Conservation (phyloP, 148 eudicot genomes). For the Vaccinium corymbosum region DNA sequence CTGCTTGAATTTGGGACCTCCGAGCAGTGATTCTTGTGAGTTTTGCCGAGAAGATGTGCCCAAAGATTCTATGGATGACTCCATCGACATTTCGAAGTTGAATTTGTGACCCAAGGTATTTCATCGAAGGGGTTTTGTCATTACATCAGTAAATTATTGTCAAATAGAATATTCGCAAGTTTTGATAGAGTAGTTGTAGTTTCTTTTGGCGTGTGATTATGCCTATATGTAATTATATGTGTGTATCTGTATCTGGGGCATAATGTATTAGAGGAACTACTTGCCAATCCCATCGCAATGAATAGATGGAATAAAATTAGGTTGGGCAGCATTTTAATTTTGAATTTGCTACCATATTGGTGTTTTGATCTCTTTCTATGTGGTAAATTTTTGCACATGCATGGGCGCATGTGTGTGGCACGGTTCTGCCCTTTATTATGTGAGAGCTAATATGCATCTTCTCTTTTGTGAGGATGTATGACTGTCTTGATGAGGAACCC, state of each 20-base stretch:
- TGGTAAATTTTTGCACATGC: neutral
- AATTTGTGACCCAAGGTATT: slow-evolving; percentile 24
- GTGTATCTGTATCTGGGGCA: neutral
- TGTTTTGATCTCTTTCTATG: neutral
- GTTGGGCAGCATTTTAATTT: neutral
- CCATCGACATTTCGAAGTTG: slow-evolving; percentile 15
- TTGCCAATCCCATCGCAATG: neutral
- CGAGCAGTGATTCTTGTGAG: slow-evolving; percentile 20
- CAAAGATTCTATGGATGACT: slow-evolving; percentile 15
- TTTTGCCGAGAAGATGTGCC: slow-evolving; percentile 24
- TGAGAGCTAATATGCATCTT: neutral
- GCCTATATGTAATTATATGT: neutral
- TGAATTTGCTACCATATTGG: neutral
- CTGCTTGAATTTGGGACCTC: slow-evolving; percentile 33
- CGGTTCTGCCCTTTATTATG: neutral
- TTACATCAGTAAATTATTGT: neutral
- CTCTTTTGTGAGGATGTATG: neutral
- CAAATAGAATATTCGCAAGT: neutral
- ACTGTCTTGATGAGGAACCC: neutral
- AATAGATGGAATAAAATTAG: neutral
- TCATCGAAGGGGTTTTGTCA: neutral
- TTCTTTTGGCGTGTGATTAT: neutral
- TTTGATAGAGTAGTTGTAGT: neutral
- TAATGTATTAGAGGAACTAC: neutral
- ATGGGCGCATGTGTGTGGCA: neutral